Evolutionary conservation across 1,139 yeast species (phyloP), one percentile per base, ranked within the genome.

Genomic region (Blastobotrys capitulatus): DNA sequence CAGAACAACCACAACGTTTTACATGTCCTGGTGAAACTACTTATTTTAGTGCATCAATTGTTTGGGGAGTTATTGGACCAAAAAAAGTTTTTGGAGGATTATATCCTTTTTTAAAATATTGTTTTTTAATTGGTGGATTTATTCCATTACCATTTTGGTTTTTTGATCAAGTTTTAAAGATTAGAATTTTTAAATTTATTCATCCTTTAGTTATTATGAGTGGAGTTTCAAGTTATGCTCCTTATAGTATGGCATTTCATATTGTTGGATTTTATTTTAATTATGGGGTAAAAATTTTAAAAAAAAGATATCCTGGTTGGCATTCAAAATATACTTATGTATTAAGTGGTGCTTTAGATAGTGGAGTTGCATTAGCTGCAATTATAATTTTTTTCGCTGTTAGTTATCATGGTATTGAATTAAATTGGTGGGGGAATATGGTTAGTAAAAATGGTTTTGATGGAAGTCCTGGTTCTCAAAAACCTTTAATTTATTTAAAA

Each of bases 1-100:
- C 56, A 13, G 50, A 54, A 18, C 65, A 62, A 48, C 49, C 48
- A 40, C 48, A 50, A 32, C 57, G 52, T 53, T 68, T 68, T 52
- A 62, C 66, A 18, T 68, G 72, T 47, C 68, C 63, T 18, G 57
- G 79, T 25, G 66, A 63, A 39, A 67, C 63, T 32, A 74, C 79
- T 0, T 77, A 67, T 60, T 81, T 71, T 64, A 67, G 76, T 44
- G 75, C 83, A n/a, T 73, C 81, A 10, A 77, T 80, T 15, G 67
- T 78, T 20, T 80, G 82, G 79, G 86, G 86, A 53, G 78, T 78
- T 44, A 79, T 83, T 57, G 88, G 87, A 22, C 89, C 89, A 22
- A 70, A 76, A 60, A 72, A 77, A 48, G 76, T 80, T 25, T 80
- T 82, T 58, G 61, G 63, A 39, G 61, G 64, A 40, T 63, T 76